Percentiles rank a stretch among this genome's conserved stretches.
Evolutionary conservation across 208 protist genomes (phyloP).

Genomic region (Acanthamoeba healyi): DNA sequence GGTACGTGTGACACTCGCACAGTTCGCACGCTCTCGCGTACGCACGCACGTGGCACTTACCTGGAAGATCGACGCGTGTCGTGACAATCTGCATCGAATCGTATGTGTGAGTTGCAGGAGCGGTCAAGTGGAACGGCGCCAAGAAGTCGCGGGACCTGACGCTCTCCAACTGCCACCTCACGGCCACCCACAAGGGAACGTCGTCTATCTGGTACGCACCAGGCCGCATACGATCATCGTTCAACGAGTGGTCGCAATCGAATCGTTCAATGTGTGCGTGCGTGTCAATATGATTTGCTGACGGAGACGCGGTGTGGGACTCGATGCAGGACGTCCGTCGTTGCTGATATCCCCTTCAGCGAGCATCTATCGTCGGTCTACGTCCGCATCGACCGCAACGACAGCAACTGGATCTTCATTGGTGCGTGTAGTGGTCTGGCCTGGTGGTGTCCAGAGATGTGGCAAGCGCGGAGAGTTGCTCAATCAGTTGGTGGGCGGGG

Average conservation of each 20-base stretch:
- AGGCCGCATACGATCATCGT: background rate
- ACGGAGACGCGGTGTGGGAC: too few relatives aligned
- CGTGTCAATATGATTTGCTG: too few relatives aligned
- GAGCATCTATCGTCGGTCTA: constrained; percentile 18
- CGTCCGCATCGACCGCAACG: background rate
- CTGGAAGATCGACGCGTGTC: background rate
- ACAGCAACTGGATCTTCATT: constrained; percentile 42
- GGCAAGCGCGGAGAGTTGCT: background rate
- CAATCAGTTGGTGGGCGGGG: background rate
- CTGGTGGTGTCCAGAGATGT: background rate
- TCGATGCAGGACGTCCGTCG: background rate
- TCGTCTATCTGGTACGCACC: background rate
- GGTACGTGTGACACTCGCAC: background rate
- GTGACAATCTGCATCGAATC: background rate
- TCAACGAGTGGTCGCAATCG: too few relatives aligned
- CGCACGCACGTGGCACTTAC: background rate
- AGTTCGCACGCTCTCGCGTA: background rate
- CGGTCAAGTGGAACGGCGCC: background rate
- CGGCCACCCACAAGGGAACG: background rate
- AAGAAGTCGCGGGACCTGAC: background rate
- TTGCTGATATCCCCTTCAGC: constrained; percentile 7
- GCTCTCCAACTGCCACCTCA: background rate
- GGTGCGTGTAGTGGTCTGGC: background rate
- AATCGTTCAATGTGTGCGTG: background rate
- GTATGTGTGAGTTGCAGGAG: background rate